phyloP scores from a whole-genome alignment of 129 eudicot species.

The Flaveria robusta region DNA sequence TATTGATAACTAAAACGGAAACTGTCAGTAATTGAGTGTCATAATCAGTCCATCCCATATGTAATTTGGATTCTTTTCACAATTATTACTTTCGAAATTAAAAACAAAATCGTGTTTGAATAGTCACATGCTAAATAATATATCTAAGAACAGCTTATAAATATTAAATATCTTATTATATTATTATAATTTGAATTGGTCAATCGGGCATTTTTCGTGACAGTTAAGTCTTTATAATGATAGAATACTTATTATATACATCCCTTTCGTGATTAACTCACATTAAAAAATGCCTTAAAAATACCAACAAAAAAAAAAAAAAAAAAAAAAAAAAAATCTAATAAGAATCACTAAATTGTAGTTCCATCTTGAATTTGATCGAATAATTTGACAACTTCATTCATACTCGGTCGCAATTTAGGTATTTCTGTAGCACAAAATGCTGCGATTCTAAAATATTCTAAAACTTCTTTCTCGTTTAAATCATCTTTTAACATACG shows the following conservation, averaged over 20 bases:
- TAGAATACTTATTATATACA: neutral
- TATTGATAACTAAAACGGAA: too few relatives aligned
- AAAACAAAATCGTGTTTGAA: too few relatives aligned
- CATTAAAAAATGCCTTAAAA: neutral
- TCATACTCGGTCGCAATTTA: constrained; percentile 58
- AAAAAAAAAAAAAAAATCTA: neutral
- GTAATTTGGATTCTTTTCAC: too few relatives aligned
- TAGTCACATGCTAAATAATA: neutral
- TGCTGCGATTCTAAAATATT: constrained; percentile 55
- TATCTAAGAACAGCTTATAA: neutral
- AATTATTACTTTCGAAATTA: too few relatives aligned
- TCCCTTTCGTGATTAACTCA: neutral
- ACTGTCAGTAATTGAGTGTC: too few relatives aligned
- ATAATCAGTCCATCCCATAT: too few relatives aligned
- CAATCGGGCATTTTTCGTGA: neutral
- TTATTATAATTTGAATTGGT: neutral
- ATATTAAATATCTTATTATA: neutral
- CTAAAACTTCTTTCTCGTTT: constrained; percentile 43
- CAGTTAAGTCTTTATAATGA: neutral
- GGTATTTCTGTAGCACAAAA: constrained; percentile 49
- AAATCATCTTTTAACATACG: constrained; percentile 43
- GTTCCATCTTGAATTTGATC: constrained; percentile 31
- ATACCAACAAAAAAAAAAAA: neutral
- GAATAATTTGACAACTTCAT: constrained; percentile 48
- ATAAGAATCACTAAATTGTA: neutral